phyloP scores from a whole-genome alignment of 768 basidiomycete genomes.

The Collybiopsis luxurians region DNA sequence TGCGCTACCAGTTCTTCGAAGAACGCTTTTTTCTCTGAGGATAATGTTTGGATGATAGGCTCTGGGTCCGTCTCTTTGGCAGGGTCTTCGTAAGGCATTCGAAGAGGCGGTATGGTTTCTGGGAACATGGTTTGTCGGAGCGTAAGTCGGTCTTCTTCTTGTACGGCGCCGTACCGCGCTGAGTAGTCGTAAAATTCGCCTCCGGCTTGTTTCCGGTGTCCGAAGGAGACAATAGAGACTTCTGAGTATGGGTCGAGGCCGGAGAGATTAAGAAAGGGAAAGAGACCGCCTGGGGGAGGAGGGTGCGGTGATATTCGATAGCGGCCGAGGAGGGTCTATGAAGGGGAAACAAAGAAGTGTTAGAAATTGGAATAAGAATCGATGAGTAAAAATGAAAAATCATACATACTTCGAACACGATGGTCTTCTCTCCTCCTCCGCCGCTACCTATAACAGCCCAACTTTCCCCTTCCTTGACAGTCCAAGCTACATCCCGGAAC shows the following conservation, averaged over 20 bases:
- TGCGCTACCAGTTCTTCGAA: conserved; percentile 53
- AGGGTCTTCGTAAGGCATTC: conserved; percentile 17
- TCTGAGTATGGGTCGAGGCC: conserved; percentile 44
- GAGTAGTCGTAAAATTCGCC: conserved; percentile 92
- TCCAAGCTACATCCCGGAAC: conserved; percentile 56
- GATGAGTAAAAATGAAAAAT: background rate
- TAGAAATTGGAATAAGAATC: too few species aligned
- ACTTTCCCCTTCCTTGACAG: conserved; percentile 54
- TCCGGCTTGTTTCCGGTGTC: conserved; percentile 54
- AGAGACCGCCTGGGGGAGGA: conserved; percentile 66
- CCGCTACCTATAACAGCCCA: conserved; percentile 76
- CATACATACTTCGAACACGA: conserved; percentile 59
- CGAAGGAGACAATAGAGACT: conserved; percentile 63
- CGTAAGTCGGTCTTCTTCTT: conserved; percentile 81
- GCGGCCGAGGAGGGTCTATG: conserved; percentile 66
- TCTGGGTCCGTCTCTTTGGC: conserved; percentile 17
- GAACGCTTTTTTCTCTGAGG: conserved; percentile 23
- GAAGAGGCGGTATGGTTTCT: conserved; percentile 36
- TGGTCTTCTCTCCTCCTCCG: conserved; percentile 58
- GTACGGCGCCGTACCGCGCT: conserved; percentile 85
- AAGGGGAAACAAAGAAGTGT: too few species aligned
- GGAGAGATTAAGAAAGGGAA: conserved; percentile 59
- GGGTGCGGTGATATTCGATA: conserved; percentile 65
- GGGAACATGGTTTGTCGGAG: conserved; percentile 70
- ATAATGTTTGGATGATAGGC: background rate